phyloP scores from a whole-genome alignment of 495 filamentous ascomycete species.

The Ascodesmis nigricans region DNA sequence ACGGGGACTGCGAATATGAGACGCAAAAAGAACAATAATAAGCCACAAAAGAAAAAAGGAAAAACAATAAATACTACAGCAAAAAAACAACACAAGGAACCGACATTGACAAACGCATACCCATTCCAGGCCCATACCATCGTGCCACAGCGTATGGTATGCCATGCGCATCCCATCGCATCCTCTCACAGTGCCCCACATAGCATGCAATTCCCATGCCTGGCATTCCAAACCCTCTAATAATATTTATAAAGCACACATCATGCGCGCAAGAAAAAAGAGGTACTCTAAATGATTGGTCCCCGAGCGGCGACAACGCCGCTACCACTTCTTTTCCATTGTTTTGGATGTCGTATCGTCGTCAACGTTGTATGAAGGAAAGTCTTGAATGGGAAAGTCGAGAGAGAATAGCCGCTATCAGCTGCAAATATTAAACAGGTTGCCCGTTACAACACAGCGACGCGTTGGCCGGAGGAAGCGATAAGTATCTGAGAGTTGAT shows the following conservation, averaged over 20 bases:
- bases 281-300: neutral
- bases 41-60: neutral
- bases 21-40: neutral
- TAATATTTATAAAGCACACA: neutral
- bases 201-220: too few species aligned
- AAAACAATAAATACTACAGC: neutral
- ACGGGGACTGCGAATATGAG: too few species aligned
- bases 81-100: neutral
- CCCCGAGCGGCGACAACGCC: neutral
- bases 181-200: too few species aligned
- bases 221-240: too few species aligned
- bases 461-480: too few species aligned
- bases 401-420: constrained; percentile 5
- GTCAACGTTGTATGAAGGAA: constrained; percentile 8
- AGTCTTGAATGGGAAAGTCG: too few species aligned
- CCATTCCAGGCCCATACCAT: too few species aligned
- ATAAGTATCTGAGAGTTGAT: too few species aligned
- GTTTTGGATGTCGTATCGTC: constrained; percentile 8
- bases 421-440: constrained; percentile 10
- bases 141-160: too few species aligned
- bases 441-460: too few species aligned
- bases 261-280: neutral
- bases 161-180: too few species aligned
- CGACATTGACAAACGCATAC: too few species aligned
- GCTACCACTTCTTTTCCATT: neutral